phyloP scores from a whole-genome alignment of 768 basidiomycete species.

The Russula compacta region DNA sequence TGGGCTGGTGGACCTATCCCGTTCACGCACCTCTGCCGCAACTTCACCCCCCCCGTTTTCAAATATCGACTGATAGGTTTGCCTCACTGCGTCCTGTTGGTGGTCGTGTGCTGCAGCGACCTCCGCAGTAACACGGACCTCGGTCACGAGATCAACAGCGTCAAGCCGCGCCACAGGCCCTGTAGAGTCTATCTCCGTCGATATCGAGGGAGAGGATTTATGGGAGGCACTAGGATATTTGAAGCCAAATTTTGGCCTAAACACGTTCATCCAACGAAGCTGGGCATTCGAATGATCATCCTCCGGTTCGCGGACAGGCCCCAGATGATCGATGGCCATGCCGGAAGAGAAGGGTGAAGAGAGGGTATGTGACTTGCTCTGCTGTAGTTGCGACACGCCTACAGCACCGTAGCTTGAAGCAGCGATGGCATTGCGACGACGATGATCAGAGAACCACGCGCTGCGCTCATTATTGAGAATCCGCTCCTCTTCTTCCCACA shows the following conservation, averaged over 20 bases:
- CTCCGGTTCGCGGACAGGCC: conserved; percentile 32
- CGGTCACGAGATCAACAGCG: conserved; percentile 85
- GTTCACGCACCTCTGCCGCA: conserved; percentile 27
- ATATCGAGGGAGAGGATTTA: neutral
- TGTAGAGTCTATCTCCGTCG: neutral
- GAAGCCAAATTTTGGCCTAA: conserved; percentile 17
- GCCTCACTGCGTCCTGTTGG: conserved; percentile 47
- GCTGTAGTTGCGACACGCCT: conserved; percentile 12
- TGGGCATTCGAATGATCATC: conserved; percentile 31
- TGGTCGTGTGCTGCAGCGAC: conserved; percentile 45
- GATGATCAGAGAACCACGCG: conserved; percentile 59
- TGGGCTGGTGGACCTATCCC: conserved; percentile 13
- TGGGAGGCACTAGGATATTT: conserved; percentile 15
- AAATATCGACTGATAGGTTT: conserved; percentile 42
- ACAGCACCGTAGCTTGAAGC: conserved; percentile 52
- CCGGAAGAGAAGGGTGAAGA: conserved; percentile 16
- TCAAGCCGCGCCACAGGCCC: conserved; percentile 35
- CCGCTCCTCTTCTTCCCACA: conserved; percentile 83
- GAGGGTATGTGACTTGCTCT: neutral
- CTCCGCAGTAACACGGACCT: conserved; percentile 48
- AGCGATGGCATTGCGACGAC: conserved; percentile 28
- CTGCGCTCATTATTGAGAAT: conserved; percentile 67
- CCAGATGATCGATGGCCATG: conserved; percentile 40
- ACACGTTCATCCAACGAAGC: conserved; percentile 38
- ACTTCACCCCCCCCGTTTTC: conserved; percentile 35